Evolutionary conservation across 2,329 filamentous ascomycete species (phyloP).

Genomic region (Microcyclospora pomicola): DNA sequence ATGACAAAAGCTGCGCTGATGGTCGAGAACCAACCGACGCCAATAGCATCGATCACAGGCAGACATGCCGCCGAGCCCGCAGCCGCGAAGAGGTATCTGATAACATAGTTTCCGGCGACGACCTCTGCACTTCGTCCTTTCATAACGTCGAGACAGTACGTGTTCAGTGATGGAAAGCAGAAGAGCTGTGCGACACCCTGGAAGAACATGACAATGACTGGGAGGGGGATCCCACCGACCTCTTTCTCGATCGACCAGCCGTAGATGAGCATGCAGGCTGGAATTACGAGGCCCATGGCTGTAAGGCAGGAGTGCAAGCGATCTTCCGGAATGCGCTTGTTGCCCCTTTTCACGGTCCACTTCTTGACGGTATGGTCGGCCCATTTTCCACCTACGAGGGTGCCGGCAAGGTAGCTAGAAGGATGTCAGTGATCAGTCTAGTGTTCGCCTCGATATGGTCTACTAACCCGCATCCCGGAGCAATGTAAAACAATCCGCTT

Average conservation of each 20-base stretch:
- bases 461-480: slow-evolving; percentile 40
- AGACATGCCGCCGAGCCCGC: slow-evolving; percentile 56
- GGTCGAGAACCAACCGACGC: slow-evolving; percentile 70
- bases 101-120: slow-evolving; percentile 60
- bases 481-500: slow-evolving; percentile 59
- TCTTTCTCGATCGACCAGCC: slow-evolving; percentile 48
- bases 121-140: slow-evolving; percentile 57
- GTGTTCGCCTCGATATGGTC: too few species aligned
- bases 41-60: slow-evolving; percentile 59
- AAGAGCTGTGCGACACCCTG: slow-evolving; percentile 64
- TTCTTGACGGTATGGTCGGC: slow-evolving; percentile 53
- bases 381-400: slow-evolving; percentile 58
- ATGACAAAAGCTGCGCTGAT: slow-evolving; percentile 48
- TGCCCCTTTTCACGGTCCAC: slow-evolving; percentile 45
- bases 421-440: too few species aligned
- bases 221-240: slow-evolving; percentile 44
- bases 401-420: slow-evolving; percentile 51
- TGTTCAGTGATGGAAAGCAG: slow-evolving; percentile 62
- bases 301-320: slow-evolving; percentile 45
- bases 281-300: slow-evolving; percentile 44
- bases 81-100: slow-evolving; percentile 63
- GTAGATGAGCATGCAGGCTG: slow-evolving; percentile 52
- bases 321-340: slow-evolving; percentile 53
- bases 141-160: slow-evolving; percentile 75
- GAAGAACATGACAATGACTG: slow-evolving; percentile 59